Base-by-base conservation (phyloP, 176 grass and related monocot genomes). In the Stipa capillata region DNA sequence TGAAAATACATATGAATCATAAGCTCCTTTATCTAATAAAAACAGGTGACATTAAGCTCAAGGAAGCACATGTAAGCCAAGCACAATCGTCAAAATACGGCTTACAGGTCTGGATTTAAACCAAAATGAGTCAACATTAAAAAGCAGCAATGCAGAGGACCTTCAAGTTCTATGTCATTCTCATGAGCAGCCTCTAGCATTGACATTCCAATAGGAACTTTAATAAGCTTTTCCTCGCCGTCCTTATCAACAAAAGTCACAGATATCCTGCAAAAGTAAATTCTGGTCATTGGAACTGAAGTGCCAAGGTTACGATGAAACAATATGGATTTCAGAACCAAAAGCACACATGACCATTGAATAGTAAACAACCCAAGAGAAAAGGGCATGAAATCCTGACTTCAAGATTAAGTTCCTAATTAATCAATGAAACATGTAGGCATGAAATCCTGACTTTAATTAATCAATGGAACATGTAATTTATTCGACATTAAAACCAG, bases 131-230 rank as follows among this genome's bases (percentile, higher is more conserved):
- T 35, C 37, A 17, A 72, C 31, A 7, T 51, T 21, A 74, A 60
- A 32, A 79, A 28, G 33, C 14, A 58, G 18, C 3, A 67, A 34
- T 4, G 1, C 0, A 48, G 79, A 77, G 14, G 36, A 97, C 87
- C 92, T 95, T 98, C 92, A 55, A 98, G 90, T 71, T 98, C 92
- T 80, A 94, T 91, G 74, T 98, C 90, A 83, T 98, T 98, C 82
- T 98, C 96, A 87, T 95, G 90, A 83, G 92, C 92, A 69, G 83
- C 92, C 74, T 97, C 95, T 82, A 97, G 76, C 87, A 98, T 94
- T 29, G 92, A 98, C 92, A 94, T 98, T 88, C 96, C 92, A 82
- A 98, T 73, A 72, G 88, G 92, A 90, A 94, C 96, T 74, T 91
- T 81, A 63, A 98, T 84, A 76, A 89, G 42, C 47, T 87, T 92